Conservation (phyloP, 331 rosid species). For the Rhamnella rubrinervis region DNA sequence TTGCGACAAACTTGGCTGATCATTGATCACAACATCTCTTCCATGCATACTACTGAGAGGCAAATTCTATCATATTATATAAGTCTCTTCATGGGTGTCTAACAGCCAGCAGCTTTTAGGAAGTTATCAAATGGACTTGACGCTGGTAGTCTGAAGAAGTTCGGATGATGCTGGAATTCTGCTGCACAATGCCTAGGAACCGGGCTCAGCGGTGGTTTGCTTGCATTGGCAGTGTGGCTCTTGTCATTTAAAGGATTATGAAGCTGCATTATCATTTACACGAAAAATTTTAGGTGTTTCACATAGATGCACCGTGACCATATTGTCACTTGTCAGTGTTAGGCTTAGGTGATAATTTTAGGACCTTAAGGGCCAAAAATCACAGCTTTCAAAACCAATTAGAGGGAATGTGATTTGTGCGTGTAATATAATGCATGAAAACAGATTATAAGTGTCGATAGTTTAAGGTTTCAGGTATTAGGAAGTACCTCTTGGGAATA, state of each 20-base stretch:
- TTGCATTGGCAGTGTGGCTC: constrained; percentile 28
- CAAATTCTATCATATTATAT: background rate
- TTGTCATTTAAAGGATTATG: constrained; percentile 35
- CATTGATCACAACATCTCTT: constrained; percentile 4
- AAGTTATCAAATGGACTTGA: constrained; percentile 88
- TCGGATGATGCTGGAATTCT: constrained; percentile 46
- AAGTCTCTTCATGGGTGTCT: constrained; percentile 18
- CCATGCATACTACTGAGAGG: background rate
- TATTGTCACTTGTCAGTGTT: background rate
- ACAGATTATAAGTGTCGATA: background rate
- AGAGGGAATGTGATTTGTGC: too few species aligned
- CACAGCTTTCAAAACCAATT: too few species aligned
- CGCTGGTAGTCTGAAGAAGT: constrained; percentile 65
- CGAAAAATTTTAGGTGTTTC: constrained; percentile 25
- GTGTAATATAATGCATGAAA: background rate
- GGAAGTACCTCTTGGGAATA: constrained; percentile 47
- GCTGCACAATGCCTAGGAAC: constrained; percentile 38
- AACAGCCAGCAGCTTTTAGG: constrained; percentile 95
- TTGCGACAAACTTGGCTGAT: constrained; percentile 6
- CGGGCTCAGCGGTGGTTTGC: constrained; percentile 22
- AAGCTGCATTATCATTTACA: constrained; percentile 49
- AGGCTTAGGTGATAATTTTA: background rate
- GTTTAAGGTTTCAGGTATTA: constrained; percentile 11
- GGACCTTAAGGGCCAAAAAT: background rate
- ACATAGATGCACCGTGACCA: background rate